Evolutionary conservation across 257 asterid genomes (phyloP), one percentile per base, ranked within the genome.

Genomic region (Coffea canephora): DNA sequence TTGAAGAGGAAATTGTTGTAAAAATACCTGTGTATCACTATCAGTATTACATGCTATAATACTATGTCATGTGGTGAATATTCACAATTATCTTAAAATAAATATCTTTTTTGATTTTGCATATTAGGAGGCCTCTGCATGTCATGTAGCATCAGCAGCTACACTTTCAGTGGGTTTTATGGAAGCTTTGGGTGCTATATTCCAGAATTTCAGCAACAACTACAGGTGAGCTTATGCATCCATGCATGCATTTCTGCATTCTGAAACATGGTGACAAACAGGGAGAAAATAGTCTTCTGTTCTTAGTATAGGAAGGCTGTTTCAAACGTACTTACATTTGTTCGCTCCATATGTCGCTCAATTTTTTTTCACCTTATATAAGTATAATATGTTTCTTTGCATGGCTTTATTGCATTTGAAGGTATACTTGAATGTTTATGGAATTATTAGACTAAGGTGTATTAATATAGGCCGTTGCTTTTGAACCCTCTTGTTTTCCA

Each of bases 141-240:
- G 97, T 73, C 97, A 91, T 70, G 98, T 96, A 71, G 99, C 99
- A 82, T 94, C 97, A 11, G 97, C 99, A 73, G 97, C 99, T 85
- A 90, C 97, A 34, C 92, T 96, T 79, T 94, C 99, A 25, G 96
- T 96, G 50, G 98, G 97, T 62, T 96, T 96, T 86, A 94, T 96
- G 99, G 97, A 85, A 86, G 98, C 89, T 82, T 94, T 96, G 8
- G 81, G 99, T 83, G 82, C 88, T 71, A 52, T 92, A 68, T 92
- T 94, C 84, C 94, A 96, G 84, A 90, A 90, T 86, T 89, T 96
- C 72, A 85, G 91, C 82, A 87, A 86, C 84, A 90, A 81, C 81
- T 91, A 89, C 93, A 92, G 88, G 99, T 96, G 74, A 85, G 85
- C 57, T 48, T 59, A 5, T 59, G 12, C 27, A 6, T 18, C 55